Percentiles rank a stretch among this genome's conserved stretches.
These are phyloP conservation scores for Galium porrigens DNA, from an alignment of 305 asterid genomes.

Conservation along the genomic window DNA sequence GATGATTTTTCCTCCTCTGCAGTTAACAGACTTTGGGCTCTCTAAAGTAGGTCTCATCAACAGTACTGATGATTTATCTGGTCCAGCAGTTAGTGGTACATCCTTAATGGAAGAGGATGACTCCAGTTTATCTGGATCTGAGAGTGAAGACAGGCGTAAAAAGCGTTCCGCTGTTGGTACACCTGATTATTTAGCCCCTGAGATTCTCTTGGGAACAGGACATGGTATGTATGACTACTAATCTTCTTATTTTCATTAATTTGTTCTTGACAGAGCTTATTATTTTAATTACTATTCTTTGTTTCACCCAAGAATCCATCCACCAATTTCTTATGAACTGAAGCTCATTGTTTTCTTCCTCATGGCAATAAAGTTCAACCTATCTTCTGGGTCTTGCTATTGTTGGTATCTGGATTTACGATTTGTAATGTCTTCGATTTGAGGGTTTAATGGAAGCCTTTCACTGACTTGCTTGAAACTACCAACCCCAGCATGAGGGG, in stretches of 20 bases:
- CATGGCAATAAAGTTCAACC: neutral
- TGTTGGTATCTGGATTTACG: neutral
- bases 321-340: neutral
- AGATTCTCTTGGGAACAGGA: constrained; percentile 98
- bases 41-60: constrained; percentile 97
- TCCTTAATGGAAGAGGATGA: constrained; percentile 91
- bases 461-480: neutral
- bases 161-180: constrained; percentile 99
- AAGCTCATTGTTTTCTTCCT: neutral
- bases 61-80: constrained; percentile 96
- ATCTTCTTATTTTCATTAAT: neutral
- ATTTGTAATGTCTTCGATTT: neutral
- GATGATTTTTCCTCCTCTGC: constrained; percentile 18
- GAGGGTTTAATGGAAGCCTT: neutral
- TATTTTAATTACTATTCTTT: neutral
- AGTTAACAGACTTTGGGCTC: constrained; percentile 98
- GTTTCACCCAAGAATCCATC: neutral
- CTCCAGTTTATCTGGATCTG: constrained; percentile 45
- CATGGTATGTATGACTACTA: constrained; percentile 48
- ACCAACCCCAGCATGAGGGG: neutral
- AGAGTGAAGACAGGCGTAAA: constrained; percentile 70
- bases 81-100: constrained; percentile 84
- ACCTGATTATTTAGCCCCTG: constrained; percentile 99
- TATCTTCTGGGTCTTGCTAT: neutral
- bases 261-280: neutral